Base-by-base conservation (phyloP, 2,329 filamentous ascomycete genomes). In the Penicillium corylophilum region DNA sequence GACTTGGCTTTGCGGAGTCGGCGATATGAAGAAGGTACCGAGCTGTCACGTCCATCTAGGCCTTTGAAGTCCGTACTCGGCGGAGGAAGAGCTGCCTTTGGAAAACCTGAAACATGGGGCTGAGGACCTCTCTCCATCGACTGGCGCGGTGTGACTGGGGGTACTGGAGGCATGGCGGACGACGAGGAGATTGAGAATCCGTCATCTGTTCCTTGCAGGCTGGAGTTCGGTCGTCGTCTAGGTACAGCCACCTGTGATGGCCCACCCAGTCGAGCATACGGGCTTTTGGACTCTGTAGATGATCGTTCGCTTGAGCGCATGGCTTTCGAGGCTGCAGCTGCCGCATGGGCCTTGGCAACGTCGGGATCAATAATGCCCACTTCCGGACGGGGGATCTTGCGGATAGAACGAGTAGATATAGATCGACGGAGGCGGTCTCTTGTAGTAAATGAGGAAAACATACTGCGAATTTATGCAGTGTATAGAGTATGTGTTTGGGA, bases 1-100 rank as follows among this genome's bases (percentile, higher is more conserved):
- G 77, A 79, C 51, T 71, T 75, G 7, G 76, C 68, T 55, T 74
- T 78, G 28, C 74, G 73, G 26, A 79, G 65, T 45, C 69, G 73
- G 22, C 75, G 71, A 54, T 76, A 78, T 1, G 76, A 78, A 4
- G 76, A 79, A 23, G 76, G 75, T 40, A 69, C 55, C 16, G 73
- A 73, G 28, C 70, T 64, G 40, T 72, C 66, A 7, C 66, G 63
- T 20, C 68, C 65, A 55, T 71, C 72, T 23, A 73, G 52, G 0
- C 64, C 69, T 20, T 60, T 55, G 33, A 64, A 65, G 53, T 72
- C 69, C 31, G 42, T 68, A 44, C 66, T 68, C 9, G 65, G 60
- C 1, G 63, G 35, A 13, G 35, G 61, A 16, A 70, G 54, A 26
- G 48, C 57, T 15, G 54, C 64, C 3, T 60, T 44, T 16, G 46